phyloP scores from a whole-genome alignment of 2,329 filamentous ascomycete species.

The Trichoderma sp. region DNA sequence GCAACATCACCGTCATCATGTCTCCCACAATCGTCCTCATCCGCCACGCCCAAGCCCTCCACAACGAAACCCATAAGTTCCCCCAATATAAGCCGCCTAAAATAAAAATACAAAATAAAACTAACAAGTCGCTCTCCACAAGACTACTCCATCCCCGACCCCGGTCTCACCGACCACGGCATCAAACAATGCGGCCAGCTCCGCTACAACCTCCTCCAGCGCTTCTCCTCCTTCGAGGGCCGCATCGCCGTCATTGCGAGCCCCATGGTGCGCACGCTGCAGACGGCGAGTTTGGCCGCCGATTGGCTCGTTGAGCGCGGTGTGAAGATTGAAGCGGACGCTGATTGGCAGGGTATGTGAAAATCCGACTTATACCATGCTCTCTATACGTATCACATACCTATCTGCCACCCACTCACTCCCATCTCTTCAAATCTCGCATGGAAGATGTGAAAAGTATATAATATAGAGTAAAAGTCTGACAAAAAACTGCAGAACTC shows the following conservation, averaged over 20 bases:
- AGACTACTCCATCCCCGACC: constrained; percentile 49
- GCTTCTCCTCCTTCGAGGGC: constrained; percentile 29
- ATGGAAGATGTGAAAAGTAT: not conserved
- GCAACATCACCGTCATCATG: constrained; percentile 35
- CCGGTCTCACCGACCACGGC: constrained; percentile 49
- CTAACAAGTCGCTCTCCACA: constrained; percentile 32
- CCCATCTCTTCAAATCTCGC: not conserved
- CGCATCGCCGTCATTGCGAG: constrained; percentile 57
- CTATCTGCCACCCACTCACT: not conserved
- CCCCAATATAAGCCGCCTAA: not conserved
- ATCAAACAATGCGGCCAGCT: constrained; percentile 47
- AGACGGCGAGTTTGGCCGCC: constrained; percentile 58
- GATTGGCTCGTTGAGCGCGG: constrained; percentile 56
- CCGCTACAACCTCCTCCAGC: constrained; percentile 40
- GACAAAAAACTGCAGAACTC: constrained; percentile 41
- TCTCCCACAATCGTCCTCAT: constrained; percentile 70
- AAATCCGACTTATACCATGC: not conserved
- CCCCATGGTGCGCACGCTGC: constrained; percentile 63
- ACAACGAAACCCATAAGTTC: constrained; percentile 52
- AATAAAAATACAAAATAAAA: not conserved
- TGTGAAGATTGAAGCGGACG: constrained; percentile 54
- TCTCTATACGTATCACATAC: not conserved
- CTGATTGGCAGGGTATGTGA: constrained; percentile 60
- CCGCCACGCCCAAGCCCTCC: constrained; percentile 76
- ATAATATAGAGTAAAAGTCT: not conserved